Percentiles rank a stretch among this genome's conserved stretches.
These are phyloP conservation scores for Euphorbia corollata DNA, from an alignment of 441 rosid genomes.

Conservation along the genomic window DNA sequence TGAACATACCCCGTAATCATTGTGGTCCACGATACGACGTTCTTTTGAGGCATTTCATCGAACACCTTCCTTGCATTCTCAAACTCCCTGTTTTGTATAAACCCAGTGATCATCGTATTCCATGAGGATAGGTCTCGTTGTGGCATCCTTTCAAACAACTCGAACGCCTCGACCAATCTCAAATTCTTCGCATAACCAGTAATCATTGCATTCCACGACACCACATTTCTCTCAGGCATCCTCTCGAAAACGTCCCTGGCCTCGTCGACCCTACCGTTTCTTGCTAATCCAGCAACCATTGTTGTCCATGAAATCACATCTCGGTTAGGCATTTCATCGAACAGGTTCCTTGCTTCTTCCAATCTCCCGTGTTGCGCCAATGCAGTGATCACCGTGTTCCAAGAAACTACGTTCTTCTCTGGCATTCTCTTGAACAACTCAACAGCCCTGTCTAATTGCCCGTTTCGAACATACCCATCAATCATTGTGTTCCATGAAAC, in stretches of 20 bases:
- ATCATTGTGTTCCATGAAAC: conserved; percentile 71
- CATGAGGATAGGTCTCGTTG: conserved; percentile 54
- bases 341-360: conserved; percentile 42
- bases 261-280: conserved; percentile 47
- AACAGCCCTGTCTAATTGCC: conserved; percentile 37
- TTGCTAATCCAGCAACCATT: conserved; percentile 48
- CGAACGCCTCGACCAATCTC: conserved; percentile 48
- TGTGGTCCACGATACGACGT: conserved; percentile 65
- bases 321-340: conserved; percentile 44
- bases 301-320: conserved; percentile 66
- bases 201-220: conserved; percentile 71
- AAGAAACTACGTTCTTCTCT: conserved; percentile 51
- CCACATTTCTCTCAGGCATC: conserved; percentile 50
- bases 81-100: conserved; percentile 39
- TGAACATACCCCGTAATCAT: conserved; percentile 55
- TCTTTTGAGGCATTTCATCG: conserved; percentile 41
- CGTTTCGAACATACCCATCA: conserved; percentile 44
- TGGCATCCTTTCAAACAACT: conserved; percentile 47
- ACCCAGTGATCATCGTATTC: conserved; percentile 68
- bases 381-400: conserved; percentile 48
- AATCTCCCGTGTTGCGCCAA: conserved; percentile 44
- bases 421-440: conserved; percentile 50
- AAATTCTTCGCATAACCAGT: conserved; percentile 54
- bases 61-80: conserved; percentile 40
- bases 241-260: conserved; percentile 45